Percentiles rank a stretch among this genome's conserved stretches.
Evolutionary conservation across 2,329 filamentous ascomycete species (phyloP).

Genomic region (Sordariomycetes sp.): DNA sequence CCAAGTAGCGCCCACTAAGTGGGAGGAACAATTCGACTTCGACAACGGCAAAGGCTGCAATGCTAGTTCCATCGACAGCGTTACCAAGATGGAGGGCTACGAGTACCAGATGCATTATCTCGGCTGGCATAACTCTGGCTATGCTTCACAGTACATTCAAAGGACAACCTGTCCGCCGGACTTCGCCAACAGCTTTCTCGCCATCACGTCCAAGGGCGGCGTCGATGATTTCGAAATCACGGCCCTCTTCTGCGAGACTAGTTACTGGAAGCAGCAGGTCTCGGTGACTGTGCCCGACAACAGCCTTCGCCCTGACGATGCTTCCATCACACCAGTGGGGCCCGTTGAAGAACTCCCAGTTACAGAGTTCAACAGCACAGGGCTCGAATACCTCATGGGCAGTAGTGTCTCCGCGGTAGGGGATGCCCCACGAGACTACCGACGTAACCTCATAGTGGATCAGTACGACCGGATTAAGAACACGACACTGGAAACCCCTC

Average conservation of each 20-base stretch:
- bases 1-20: not conserved
- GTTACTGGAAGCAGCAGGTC: conserved; percentile 34
- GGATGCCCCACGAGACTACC: conserved; percentile 11
- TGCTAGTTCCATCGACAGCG: conserved; percentile 9
- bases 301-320: conserved; percentile 7
- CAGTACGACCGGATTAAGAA: conserved; percentile 11
- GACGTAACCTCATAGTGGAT: conserved; percentile 13
- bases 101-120: conserved; percentile 26
- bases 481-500: conserved; percentile 8
- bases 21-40: conserved; percentile 14
- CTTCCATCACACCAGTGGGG: conserved; percentile 3
- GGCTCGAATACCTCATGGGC: conserved; percentile 20
- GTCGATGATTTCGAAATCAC: conserved; percentile 13
- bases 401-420: conserved; percentile 13
- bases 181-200: conserved; percentile 25
- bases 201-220: conserved; percentile 10
- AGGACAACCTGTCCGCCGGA: conserved; percentile 18
- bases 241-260: conserved; percentile 28
- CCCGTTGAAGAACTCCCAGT: conserved; percentile 8
- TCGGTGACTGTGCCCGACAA: conserved; percentile 21
- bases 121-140: conserved; percentile 25
- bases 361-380: conserved; percentile 20
- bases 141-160: conserved; percentile 19
- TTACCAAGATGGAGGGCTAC: not conserved
- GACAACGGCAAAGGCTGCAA: conserved; percentile 26